These are phyloP conservation scores for Didymella sp. DNA, from an alignment of 2,329 filamentous ascomycete species.

Conservation along the genomic window DNA sequence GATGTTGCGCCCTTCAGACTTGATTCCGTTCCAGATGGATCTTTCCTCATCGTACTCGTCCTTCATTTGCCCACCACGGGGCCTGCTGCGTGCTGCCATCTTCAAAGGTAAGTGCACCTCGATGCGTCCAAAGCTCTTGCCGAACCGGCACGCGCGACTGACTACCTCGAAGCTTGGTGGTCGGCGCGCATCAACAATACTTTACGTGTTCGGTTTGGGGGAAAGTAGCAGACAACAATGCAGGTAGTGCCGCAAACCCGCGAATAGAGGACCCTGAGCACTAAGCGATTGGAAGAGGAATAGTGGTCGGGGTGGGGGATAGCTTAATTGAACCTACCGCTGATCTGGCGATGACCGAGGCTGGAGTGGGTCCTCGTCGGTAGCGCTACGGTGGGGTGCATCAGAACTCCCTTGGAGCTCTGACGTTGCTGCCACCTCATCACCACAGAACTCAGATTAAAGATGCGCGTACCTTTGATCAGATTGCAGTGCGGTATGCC, in stretches of 20 bases:
- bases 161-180: constrained; percentile 9
- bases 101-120: constrained; percentile 17
- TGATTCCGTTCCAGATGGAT: constrained; percentile 58
- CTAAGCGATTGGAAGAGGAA: constrained; percentile 31
- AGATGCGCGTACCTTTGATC: constrained; percentile 72
- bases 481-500: constrained; percentile 75
- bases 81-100: constrained; percentile 57
- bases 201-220: not conserved
- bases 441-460: constrained; percentile 24
- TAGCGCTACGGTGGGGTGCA: constrained; percentile 20
- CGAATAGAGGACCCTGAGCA: constrained; percentile 29
- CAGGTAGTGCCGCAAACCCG: constrained; percentile 16
- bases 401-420: constrained; percentile 25
- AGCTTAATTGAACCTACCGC: constrained; percentile 33
- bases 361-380: constrained; percentile 19
- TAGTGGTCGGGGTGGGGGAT: constrained; percentile 21
- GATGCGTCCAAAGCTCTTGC: constrained; percentile 8
- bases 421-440: constrained; percentile 22
- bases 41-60: constrained; percentile 60
- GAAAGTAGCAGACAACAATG: constrained; percentile 5
- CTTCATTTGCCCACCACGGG: constrained; percentile 53
- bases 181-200: constrained; percentile 16
- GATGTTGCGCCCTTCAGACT: constrained; percentile 54
- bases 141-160: constrained; percentile 13
- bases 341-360: constrained; percentile 18